Evolutionary conservation across 768 basidiomycete species (phyloP).

Genomic region (Termitomyces eurrhizus): DNA sequence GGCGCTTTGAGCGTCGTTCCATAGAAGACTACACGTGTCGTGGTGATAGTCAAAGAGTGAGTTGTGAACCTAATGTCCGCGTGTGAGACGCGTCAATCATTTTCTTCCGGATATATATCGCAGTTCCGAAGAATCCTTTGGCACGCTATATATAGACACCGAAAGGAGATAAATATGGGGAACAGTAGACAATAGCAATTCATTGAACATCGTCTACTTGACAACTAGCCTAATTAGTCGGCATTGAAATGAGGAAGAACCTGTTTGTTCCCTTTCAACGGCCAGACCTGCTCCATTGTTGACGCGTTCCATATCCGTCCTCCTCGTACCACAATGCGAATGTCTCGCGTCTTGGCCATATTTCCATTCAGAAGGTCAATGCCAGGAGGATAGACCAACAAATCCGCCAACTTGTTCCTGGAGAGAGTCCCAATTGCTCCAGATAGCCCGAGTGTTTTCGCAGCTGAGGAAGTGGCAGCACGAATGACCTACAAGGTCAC

Average conservation of each 20-base stretch:
- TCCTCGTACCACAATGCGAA: constrained; percentile 57
- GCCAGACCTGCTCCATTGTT: constrained; percentile 70
- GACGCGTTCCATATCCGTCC: constrained; percentile 69
- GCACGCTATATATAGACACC: neutral
- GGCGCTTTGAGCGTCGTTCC: constrained; percentile 5
- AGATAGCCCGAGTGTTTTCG: constrained; percentile 60
- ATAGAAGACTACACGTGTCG: neutral
- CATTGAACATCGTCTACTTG: neutral
- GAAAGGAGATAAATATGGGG: neutral
- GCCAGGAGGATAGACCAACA: constrained; percentile 59
- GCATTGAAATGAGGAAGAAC: constrained; percentile 57
- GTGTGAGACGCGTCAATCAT: neutral
- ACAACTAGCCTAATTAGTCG: constrained; percentile 21
- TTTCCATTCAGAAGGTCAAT: constrained; percentile 54
- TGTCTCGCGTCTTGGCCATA: constrained; percentile 45
- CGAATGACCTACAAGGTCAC: constrained; percentile 46
- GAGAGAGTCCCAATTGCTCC: constrained; percentile 60
- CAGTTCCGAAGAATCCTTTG: neutral
- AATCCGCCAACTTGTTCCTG: constrained; percentile 66
- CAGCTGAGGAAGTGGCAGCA: constrained; percentile 65
- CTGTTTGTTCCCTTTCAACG: constrained; percentile 54
- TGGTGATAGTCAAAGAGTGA: neutral
- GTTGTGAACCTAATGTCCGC: neutral
- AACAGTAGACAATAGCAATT: neutral
- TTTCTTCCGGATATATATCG: neutral